These are phyloP conservation scores for Colletotrichum musae DNA, from an alignment of 2,329 filamentous ascomycete species.

Conservation along the genomic window DNA sequence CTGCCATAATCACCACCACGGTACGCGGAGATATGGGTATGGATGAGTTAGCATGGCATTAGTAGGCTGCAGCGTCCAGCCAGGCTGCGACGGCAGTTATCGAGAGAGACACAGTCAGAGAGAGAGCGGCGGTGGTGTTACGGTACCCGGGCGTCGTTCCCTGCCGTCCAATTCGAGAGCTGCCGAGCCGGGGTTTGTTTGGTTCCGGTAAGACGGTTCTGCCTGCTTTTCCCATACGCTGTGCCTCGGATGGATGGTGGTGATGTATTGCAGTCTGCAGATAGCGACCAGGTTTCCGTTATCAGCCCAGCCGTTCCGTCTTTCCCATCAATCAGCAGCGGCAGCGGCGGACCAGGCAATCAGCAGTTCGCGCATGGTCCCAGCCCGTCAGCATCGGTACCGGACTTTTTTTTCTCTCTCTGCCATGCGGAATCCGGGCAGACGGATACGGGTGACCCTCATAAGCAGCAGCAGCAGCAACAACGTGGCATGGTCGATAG, in stretches of 20 bases:
- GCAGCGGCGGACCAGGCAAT: neutral
- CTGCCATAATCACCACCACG: slow-evolving; percentile 6
- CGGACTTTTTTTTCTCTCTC: slow-evolving; percentile 5
- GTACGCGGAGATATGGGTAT: neutral
- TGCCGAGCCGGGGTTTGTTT: slow-evolving; percentile 7
- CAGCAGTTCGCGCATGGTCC: neutral
- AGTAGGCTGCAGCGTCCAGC: too few species aligned
- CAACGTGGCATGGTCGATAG: neutral
- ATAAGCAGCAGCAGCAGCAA: neutral
- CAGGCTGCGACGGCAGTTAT: too few species aligned
- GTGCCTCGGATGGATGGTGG: too few species aligned
- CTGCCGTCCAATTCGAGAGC: neutral
- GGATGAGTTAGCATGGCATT: too few species aligned
- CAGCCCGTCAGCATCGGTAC: slow-evolving; percentile 10
- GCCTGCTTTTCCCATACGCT: too few species aligned
- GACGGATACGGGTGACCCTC: neutral
- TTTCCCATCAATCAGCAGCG: neutral
- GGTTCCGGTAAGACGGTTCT: slow-evolving; percentile 1
- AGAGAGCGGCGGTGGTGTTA: slow-evolving; percentile 12
- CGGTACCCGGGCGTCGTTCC: slow-evolving; percentile 8
- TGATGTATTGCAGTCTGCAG: too few species aligned
- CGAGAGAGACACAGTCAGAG: neutral
- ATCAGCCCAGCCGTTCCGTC: too few species aligned
- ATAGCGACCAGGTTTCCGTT: too few species aligned
- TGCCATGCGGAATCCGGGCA: slow-evolving; percentile 9